Evolutionary conservation across 2,329 filamentous ascomycete genomes (phyloP).

Genomic region (Cryphonectria japonica): DNA sequence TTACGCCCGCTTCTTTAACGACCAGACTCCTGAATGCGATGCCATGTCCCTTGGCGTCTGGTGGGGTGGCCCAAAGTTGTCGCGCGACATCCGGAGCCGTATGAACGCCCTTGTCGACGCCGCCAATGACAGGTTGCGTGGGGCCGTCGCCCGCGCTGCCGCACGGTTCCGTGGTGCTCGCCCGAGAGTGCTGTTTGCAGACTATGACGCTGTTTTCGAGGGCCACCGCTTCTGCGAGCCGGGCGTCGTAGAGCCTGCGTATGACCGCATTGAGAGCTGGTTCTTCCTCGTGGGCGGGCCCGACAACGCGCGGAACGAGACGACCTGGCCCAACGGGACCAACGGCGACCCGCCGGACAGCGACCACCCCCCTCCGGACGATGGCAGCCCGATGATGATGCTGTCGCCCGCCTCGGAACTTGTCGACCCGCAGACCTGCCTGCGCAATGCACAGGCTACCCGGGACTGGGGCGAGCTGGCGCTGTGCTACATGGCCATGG

Average conservation of each 20-base stretch:
- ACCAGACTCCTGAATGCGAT: conserved; percentile 47
- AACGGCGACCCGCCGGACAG: conserved; percentile 15
- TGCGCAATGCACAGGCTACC: conserved; percentile 39
- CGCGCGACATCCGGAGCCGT: conserved; percentile 41
- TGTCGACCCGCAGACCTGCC: conserved; percentile 43
- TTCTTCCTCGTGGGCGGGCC: conserved; percentile 52
- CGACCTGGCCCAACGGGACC: conserved; percentile 29
- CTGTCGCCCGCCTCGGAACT: conserved; percentile 40
- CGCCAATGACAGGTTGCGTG: conserved; percentile 46
- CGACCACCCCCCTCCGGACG: not conserved
- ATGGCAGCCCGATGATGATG: not conserved
- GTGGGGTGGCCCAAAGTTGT: conserved; percentile 48
- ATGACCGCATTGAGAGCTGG: conserved; percentile 48
- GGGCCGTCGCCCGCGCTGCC: conserved; percentile 43
- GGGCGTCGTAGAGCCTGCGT: conserved; percentile 47
- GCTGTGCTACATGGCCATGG: conserved; percentile 50
- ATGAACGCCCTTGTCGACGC: conserved; percentile 51
- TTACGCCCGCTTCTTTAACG: conserved; percentile 54
- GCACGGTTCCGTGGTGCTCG: conserved; percentile 37
- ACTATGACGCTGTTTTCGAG: conserved; percentile 49
- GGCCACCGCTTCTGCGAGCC: conserved; percentile 48
- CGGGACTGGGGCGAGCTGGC: conserved; percentile 50
- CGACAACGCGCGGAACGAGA: conserved; percentile 42
- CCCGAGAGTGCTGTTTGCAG: conserved; percentile 47
- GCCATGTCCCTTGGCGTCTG: conserved; percentile 51